These are phyloP conservation scores for Geotrichum fermentans DNA, from an alignment of 1,139 yeast genomes.

Conservation along the genomic window DNA sequence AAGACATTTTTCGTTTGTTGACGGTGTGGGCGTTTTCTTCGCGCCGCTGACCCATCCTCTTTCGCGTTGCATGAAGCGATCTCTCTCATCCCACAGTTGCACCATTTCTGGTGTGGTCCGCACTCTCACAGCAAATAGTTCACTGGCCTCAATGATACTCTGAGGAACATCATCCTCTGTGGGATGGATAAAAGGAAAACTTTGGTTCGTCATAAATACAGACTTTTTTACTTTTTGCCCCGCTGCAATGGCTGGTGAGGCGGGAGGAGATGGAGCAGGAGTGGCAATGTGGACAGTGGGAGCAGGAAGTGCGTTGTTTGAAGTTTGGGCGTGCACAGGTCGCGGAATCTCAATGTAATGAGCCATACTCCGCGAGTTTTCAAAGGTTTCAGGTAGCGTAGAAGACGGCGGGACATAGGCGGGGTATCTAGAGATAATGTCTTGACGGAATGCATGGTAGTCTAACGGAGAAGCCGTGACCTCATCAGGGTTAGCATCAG, in stretches of 20 bases:
- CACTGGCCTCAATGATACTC: constrained; percentile 75
- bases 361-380: constrained; percentile 43
- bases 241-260: constrained; percentile 48
- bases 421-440: constrained; percentile 70
- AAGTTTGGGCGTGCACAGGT: constrained; percentile 50
- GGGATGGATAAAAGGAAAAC: constrained; percentile 78
- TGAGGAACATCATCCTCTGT: constrained; percentile 51
- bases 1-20: constrained; percentile 20
- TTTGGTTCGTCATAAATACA: constrained; percentile 66
- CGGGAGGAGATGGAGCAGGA: constrained; percentile 82
- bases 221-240: constrained; percentile 67
- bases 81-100: constrained; percentile 69
- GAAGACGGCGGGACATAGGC: constrained; percentile 51
- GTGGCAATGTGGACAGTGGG: constrained; percentile 76
- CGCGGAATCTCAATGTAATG: constrained; percentile 52
- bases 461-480: constrained; percentile 69
- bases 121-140: constrained; percentile 56
- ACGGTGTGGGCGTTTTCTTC: constrained; percentile 14
- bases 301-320: constrained; percentile 53
- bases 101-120: constrained; percentile 60
- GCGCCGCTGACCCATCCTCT: constrained; percentile 50
- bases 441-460: constrained; percentile 73
- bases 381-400: constrained; percentile 44
- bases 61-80: constrained; percentile 67
- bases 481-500: constrained; percentile 25